These are phyloP conservation scores for Saccharomyces mikatae DNA, from an alignment of 805 yeast species.

Conservation along the genomic window DNA sequence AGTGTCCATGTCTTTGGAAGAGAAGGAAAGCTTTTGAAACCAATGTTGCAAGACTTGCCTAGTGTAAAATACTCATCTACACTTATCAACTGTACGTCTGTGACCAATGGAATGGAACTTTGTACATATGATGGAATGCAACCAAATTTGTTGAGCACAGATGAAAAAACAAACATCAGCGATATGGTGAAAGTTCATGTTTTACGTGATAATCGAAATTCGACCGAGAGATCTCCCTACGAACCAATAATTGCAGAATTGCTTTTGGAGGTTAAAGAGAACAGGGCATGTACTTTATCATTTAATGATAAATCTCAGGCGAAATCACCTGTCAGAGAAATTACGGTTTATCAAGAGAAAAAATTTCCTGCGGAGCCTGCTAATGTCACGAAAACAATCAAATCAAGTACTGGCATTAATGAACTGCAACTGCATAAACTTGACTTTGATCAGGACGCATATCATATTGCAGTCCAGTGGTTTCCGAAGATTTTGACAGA, in stretches of 20 bases:
- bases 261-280: slow-evolving; percentile 47
- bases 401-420: slow-evolving; percentile 55
- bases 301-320: slow-evolving; percentile 44
- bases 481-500: slow-evolving; percentile 49
- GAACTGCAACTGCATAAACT: slow-evolving; percentile 57
- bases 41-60: slow-evolving; percentile 54
- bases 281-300: slow-evolving; percentile 54
- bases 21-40: slow-evolving; percentile 36
- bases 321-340: slow-evolving; percentile 55
- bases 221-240: slow-evolving; percentile 41
- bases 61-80: slow-evolving; percentile 38
- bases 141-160: slow-evolving; percentile 40
- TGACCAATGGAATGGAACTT: slow-evolving; percentile 40
- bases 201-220: slow-evolving; percentile 40
- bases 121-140: slow-evolving; percentile 47
- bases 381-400: slow-evolving; percentile 41
- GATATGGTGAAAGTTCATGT: slow-evolving; percentile 43
- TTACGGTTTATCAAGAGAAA: slow-evolving; percentile 42
- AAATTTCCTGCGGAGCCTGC: slow-evolving; percentile 18
- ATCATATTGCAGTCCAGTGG: slow-evolving; percentile 69
- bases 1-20: slow-evolving; percentile 45
- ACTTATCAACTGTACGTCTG: slow-evolving; percentile 30
- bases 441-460: slow-evolving; percentile 44
- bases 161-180: slow-evolving; percentile 27
- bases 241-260: slow-evolving; percentile 62